These are phyloP conservation scores for Quercus robur DNA, from an alignment of 306 rosid species.

Conservation along the genomic window DNA sequence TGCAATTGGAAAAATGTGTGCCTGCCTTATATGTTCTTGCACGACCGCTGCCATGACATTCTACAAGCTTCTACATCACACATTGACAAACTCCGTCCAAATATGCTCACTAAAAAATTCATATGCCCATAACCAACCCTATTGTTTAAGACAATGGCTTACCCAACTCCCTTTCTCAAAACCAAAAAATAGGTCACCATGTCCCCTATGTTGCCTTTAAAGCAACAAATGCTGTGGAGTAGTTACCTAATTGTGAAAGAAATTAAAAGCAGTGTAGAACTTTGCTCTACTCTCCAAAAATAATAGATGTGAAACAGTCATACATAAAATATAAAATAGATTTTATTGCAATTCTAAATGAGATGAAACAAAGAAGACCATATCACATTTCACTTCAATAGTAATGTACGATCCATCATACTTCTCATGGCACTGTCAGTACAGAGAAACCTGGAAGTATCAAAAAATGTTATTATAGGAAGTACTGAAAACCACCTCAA, in stretches of 20 bases:
- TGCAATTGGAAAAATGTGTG: background rate
- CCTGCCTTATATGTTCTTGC: background rate
- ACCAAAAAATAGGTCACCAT: too few relatives aligned
- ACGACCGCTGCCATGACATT: background rate
- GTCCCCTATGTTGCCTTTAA: too few relatives aligned
- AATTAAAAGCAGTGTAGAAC: background rate
- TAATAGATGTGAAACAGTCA: background rate
- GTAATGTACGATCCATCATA: constrained; percentile 87
- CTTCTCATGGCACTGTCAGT: constrained; percentile 99
- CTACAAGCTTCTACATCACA: background rate
- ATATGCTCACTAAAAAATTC: background rate
- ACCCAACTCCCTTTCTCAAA: too few relatives aligned
- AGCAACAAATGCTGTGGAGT: background rate
- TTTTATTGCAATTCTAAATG: background rate
- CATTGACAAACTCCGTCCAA: background rate
- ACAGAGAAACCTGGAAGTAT: constrained; percentile 99
- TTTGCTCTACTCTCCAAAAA: background rate
- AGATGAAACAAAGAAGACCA: background rate
- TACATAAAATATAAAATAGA: background rate
- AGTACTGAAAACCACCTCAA: constrained; percentile 30
- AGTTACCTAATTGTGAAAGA: background rate
- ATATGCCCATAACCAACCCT: background rate
- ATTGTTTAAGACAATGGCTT: too few relatives aligned
- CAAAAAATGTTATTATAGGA: constrained; percentile 61
- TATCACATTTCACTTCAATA: constrained; percentile 5